Evolutionary conservation across 129 eudicot genomes (phyloP).

Genomic region (Flaveria linearis): DNA sequence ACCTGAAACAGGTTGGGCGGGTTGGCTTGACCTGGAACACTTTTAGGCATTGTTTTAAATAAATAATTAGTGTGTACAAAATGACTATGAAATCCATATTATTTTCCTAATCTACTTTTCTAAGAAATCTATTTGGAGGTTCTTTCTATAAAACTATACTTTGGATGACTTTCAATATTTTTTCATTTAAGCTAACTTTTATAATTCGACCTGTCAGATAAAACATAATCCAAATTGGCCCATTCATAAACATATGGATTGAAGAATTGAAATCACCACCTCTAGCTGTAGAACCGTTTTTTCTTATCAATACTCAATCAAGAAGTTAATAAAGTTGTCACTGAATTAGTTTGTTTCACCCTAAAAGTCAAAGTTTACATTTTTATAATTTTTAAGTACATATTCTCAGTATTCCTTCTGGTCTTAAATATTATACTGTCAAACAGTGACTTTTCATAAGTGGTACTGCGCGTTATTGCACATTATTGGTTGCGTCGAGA

Average conservation of each 20-base stretch:
- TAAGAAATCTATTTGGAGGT: background rate
- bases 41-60: too few species aligned
- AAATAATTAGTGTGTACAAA: too few species aligned
- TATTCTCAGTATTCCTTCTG: constrained; percentile 3
- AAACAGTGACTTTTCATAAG: background rate
- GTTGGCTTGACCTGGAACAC: too few species aligned
- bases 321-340: too few species aligned
- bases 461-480: too few species aligned
- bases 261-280: too few species aligned
- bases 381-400: background rate
- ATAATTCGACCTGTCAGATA: background rate
- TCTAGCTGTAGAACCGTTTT: too few species aligned
- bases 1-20: too few species aligned
- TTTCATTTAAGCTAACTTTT: background rate
- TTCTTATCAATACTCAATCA: too few species aligned
- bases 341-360: too few species aligned
- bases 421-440: background rate
- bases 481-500: too few species aligned
- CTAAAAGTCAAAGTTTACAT: constrained; percentile 11
- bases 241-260: background rate
- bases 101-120: background rate
- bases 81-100: background rate
- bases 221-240: background rate
- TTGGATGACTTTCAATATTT: background rate
- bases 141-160: background rate